Conservation (phyloP, 495 filamentous ascomycete species). For the Aspergillus panamensis region DNA sequence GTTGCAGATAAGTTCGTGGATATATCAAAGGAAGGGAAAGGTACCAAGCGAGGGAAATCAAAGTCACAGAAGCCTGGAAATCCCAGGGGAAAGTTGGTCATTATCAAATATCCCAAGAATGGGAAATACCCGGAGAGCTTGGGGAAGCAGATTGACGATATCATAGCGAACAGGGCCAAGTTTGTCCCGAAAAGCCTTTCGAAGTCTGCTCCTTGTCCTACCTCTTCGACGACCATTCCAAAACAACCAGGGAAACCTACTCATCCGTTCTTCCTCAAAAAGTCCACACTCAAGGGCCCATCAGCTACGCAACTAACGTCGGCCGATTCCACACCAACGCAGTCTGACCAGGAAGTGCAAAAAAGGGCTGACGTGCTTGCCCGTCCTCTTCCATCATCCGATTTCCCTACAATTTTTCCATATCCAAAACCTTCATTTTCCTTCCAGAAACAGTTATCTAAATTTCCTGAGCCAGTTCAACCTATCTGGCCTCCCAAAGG, state of each 20-base stretch:
- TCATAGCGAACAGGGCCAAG: constrained; percentile 35
- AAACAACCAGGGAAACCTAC: constrained; percentile 54
- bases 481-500: constrained; percentile 69
- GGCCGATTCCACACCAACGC: constrained; percentile 12
- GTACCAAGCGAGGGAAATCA: constrained; percentile 22
- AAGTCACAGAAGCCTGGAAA: constrained; percentile 20
- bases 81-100: constrained; percentile 31
- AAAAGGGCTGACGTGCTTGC: constrained; percentile 5
- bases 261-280: constrained; percentile 76
- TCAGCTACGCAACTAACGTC: neutral
- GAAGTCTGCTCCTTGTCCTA: constrained; percentile 4
- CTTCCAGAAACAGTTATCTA: constrained; percentile 39
- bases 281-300: constrained; percentile 20
- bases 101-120: constrained; percentile 43
- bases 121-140: constrained; percentile 18
- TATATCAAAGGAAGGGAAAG: constrained; percentile 25
- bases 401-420: constrained; percentile 21
- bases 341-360: neutral
- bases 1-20: constrained; percentile 25
- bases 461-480: constrained; percentile 56
- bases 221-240: constrained; percentile 10
- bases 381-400: constrained; percentile 2
- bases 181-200: constrained; percentile 4
- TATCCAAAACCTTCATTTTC: constrained; percentile 13
- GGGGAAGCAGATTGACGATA: constrained; percentile 50